Percentiles rank a stretch among this genome's conserved stretches.
Conservation (phyloP, 2,329 filamentous ascomycete genomes). For the Orbilia javanica region DNA sequence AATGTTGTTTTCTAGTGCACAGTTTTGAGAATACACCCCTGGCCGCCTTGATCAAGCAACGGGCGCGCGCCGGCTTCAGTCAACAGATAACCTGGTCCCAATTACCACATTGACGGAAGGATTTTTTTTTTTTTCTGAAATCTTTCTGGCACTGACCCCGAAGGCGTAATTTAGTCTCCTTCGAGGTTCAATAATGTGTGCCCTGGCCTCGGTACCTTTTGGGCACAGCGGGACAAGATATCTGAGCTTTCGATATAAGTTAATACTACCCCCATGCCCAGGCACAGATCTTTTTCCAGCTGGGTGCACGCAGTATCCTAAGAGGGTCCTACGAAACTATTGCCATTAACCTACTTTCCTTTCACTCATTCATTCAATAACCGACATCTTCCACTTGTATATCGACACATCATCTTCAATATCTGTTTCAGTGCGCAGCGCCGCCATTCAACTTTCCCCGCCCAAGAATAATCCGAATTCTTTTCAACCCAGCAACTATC, state of each 20-base stretch:
- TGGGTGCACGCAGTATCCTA: constrained; percentile 11
- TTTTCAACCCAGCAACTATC: not conserved
- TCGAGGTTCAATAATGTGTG: constrained; percentile 43
- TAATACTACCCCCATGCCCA: constrained; percentile 28
- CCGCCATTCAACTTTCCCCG: not conserved
- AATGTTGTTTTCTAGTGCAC: constrained; percentile 29
- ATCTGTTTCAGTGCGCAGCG: not conserved
- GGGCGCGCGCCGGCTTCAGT: constrained; percentile 43
- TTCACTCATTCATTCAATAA: constrained; percentile 20
- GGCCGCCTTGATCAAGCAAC: constrained; percentile 34
- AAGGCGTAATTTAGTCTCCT: constrained; percentile 54
- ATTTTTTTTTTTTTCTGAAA: constrained; percentile 2
- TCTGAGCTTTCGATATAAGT: constrained; percentile 39
- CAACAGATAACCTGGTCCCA: constrained; percentile 39
- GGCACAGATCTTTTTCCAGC: constrained; percentile 7
- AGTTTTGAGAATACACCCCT: constrained; percentile 30
- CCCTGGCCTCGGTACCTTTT: constrained; percentile 35
- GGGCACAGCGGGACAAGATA: not conserved
- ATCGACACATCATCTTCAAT: not conserved
- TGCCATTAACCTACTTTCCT: not conserved
- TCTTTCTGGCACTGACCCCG: constrained; percentile 43
- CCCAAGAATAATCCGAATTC: not conserved
- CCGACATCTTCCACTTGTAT: constrained; percentile 34
- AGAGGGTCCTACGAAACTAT: not conserved
- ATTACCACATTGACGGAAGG: constrained; percentile 19